Evolutionary conservation across 768 basidiomycete species (phyloP).

Genomic region (Leccinum barrowsii): DNA sequence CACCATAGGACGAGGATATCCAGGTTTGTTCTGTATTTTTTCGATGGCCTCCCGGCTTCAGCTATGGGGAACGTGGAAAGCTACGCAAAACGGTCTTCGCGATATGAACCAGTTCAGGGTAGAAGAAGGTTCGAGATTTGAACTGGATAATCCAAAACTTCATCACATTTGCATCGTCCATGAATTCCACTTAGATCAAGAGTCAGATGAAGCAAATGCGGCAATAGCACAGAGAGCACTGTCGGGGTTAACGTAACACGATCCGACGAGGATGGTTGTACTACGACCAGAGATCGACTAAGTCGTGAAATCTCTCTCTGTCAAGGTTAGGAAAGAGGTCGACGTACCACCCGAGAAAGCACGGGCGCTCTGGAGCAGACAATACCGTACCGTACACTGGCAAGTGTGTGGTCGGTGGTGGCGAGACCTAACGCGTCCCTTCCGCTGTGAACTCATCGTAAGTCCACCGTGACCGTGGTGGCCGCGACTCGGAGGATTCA

Average conservation of each 20-base stretch:
- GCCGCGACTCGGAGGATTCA: background rate
- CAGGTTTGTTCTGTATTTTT: too few relatives aligned
- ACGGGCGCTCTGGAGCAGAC: conserved; percentile 19
- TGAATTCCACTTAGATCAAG: too few relatives aligned
- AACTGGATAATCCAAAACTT: too few relatives aligned
- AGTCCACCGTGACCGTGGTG: background rate
- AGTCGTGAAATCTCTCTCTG: conserved; percentile 75
- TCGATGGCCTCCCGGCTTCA: too few relatives aligned
- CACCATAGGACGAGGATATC: too few relatives aligned
- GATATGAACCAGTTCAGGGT: too few relatives aligned
- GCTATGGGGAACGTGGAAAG: too few relatives aligned
- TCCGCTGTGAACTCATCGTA: conserved; percentile 24
- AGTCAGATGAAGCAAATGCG: conserved; percentile 35
- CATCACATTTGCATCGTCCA: too few relatives aligned
- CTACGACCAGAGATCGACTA: conserved; percentile 55
- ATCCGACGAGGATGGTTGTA: conserved; percentile 59
- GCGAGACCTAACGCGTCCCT: conserved; percentile 29
- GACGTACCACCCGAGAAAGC: conserved; percentile 16
- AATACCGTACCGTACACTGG: conserved; percentile 2
- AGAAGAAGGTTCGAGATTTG: too few relatives aligned
- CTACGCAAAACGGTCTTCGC: too few relatives aligned
- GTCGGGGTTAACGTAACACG: conserved; percentile 69
- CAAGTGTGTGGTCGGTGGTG: conserved; percentile 24
- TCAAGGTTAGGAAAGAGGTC: conserved; percentile 9
- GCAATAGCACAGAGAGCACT: conserved; percentile 62